Base-by-base conservation (phyloP, 805 yeast species). In the Suhomyces pyralidae region DNA sequence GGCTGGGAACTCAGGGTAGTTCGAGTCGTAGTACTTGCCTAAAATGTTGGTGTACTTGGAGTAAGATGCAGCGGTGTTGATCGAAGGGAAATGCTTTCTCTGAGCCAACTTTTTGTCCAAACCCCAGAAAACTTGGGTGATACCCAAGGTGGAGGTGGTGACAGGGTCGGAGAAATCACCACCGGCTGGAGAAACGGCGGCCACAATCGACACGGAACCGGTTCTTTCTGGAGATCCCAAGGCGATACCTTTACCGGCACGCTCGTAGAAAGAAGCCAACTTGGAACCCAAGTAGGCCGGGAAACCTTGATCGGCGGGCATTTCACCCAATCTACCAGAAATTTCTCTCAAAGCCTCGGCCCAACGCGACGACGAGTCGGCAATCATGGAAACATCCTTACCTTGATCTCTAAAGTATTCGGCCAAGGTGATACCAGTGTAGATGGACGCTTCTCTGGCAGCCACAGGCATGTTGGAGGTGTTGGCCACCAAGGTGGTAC, bases 261-360 rank as follows among this genome's bases (percentile, higher is more conserved):
- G 90, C 80, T 94, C 99, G 76, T 94, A 94, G 84, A 94, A 94
- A 52, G 98, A 93, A 53, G 99, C 98, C 66, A 94, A 83, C 72
- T 94, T 94, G 50, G 99, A 97, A 79, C 99, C 99, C 72, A 94
- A 81, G 73, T 94, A 94, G 49, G 99, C 99, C 56, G 99, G 99
- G 94, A 92, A 94, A 81, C 99, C 99, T 81, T 96, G 99, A 78
- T 94, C 99, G 57, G 99, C 99, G 70, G 99, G 99, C 99, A 94
- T 94, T 81, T 94, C 99, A 78, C 99, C 99, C 73, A 94, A 81
- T 83, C 99, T 96, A 83, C 99, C 99, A 50, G 98, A 92, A 72
- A 94, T 88, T 83, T 94, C 99, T 86, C 99, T 92, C 71, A 94
- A 82, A 57, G 99, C 99, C 81, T 94, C 99, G 45, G 99, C 99